Percentiles rank a stretch among this genome's conserved stretches.
These are phyloP conservation scores for Beauveria caledonica DNA, from an alignment of 2,329 filamentous ascomycete genomes.

Conservation along the genomic window DNA sequence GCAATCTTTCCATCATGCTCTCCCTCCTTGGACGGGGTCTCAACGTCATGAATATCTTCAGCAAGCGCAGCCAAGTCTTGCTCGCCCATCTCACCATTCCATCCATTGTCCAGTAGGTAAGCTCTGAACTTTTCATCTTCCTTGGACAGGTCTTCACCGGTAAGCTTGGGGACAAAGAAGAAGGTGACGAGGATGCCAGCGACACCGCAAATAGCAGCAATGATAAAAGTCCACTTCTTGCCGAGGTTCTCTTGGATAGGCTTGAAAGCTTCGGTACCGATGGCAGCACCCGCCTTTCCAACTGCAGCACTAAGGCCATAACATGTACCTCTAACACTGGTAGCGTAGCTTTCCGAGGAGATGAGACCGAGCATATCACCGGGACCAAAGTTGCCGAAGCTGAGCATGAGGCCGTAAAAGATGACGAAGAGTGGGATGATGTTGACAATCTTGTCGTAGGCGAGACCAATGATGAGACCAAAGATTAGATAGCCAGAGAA, in stretches of 20 bases:
- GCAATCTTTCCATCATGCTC: not conserved
- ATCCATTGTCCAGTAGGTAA: conserved; percentile 36
- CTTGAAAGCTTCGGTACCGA: conserved; percentile 43
- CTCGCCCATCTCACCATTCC: conserved; percentile 36
- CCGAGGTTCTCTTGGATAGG: conserved; percentile 37
- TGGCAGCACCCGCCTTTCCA: conserved; percentile 42
- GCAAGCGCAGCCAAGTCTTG: conserved; percentile 12
- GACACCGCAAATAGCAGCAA: conserved; percentile 42
- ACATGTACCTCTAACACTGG: conserved; percentile 41
- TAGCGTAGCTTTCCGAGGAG: conserved; percentile 43
- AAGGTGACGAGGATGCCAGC: conserved; percentile 38
- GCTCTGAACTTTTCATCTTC: conserved; percentile 36
- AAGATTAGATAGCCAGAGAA: conserved; percentile 43
- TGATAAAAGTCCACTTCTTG: conserved; percentile 43
- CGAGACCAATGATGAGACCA: conserved; percentile 41
- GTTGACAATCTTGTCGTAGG: conserved; percentile 38
- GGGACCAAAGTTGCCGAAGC: conserved; percentile 40
- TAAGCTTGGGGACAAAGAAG: conserved; percentile 38
- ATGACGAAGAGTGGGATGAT: conserved; percentile 43
- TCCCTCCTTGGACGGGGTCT: not conserved
- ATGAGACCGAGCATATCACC: conserved; percentile 43
- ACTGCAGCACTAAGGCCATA: conserved; percentile 43
- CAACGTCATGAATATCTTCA: conserved; percentile 1
- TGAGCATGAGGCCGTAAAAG: conserved; percentile 44
- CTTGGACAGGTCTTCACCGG: conserved; percentile 33